These are phyloP conservation scores for Tolypocladium nubicola DNA, from an alignment of 2,329 filamentous ascomycete species.

Conservation along the genomic window DNA sequence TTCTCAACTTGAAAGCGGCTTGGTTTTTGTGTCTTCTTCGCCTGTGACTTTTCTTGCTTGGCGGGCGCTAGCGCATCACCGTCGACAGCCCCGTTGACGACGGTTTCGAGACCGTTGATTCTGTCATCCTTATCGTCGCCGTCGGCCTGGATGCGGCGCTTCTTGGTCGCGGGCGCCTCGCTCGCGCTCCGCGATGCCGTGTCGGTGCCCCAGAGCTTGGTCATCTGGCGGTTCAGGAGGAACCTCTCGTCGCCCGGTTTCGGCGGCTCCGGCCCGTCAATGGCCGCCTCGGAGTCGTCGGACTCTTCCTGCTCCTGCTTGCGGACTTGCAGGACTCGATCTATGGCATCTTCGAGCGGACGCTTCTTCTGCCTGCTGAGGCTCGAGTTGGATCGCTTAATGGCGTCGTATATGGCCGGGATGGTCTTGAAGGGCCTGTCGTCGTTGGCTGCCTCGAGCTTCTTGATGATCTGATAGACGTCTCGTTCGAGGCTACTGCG, in stretches of 20 bases:
- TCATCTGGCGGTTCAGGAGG: constrained; percentile 30
- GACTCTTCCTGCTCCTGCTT: constrained; percentile 54
- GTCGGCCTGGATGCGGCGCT: constrained; percentile 19
- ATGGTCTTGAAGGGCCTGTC: constrained; percentile 39
- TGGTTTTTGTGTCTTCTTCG: constrained; percentile 19
- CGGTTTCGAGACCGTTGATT: constrained; percentile 1
- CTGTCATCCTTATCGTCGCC: constrained; percentile 12
- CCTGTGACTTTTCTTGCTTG: constrained; percentile 15
- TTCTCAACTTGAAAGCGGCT: constrained; percentile 20
- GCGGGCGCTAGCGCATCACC: constrained; percentile 1
- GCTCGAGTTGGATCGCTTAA: constrained; percentile 79
- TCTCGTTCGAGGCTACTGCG: constrained; percentile 47
- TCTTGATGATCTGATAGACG: constrained; percentile 70
- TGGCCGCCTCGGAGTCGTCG: constrained; percentile 39
- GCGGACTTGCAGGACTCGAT: constrained; percentile 65
- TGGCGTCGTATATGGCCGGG: constrained; percentile 60
- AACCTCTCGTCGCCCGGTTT: constrained; percentile 24
- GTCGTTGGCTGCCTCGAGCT: constrained; percentile 58
- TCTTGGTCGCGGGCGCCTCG: constrained; percentile 19
- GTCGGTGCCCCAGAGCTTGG: constrained; percentile 24
- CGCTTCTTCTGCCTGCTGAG: constrained; percentile 74
- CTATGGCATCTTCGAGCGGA: constrained; percentile 73
- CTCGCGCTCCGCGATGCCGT: constrained; percentile 5
- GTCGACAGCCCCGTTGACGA: not conserved
- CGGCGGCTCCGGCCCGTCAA: constrained; percentile 26